Evolutionary conservation across 352 stramenopile genomes (phyloP).

Genomic region (Globisporangium canariense): DNA sequence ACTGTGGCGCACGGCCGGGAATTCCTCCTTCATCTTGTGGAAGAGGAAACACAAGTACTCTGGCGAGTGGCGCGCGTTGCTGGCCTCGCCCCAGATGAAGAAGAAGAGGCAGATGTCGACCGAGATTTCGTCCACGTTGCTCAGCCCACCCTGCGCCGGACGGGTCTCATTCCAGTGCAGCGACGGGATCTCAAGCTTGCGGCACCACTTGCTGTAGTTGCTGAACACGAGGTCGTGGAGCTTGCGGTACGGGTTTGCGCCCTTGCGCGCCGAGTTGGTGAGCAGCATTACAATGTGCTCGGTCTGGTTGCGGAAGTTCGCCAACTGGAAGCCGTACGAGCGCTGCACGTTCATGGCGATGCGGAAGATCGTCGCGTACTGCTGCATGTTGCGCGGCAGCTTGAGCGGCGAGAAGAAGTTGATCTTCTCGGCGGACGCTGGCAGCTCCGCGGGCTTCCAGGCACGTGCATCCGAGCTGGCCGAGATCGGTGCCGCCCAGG

Average conservation of each 20-base stretch:
- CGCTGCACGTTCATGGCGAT: slow-evolving; percentile 85
- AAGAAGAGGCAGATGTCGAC: slow-evolving; percentile 94
- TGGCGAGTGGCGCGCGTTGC: slow-evolving; percentile 96
- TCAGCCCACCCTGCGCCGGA: slow-evolving; percentile 74
- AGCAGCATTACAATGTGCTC: slow-evolving; percentile 97
- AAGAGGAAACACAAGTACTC: slow-evolving; percentile 99
- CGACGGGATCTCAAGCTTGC: slow-evolving; percentile 73
- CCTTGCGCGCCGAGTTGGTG: slow-evolving; percentile 87
- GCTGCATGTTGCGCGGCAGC: slow-evolving; percentile 79
- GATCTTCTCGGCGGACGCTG: slow-evolving; percentile 31
- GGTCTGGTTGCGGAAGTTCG: slow-evolving; percentile 94
- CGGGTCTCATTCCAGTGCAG: slow-evolving; percentile 70
- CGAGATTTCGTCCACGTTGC: slow-evolving; percentile 84
- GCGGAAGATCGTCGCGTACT: slow-evolving; percentile 78
- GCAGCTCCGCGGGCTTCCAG: slow-evolving; percentile 46
- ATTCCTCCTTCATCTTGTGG: slow-evolving; percentile 92
- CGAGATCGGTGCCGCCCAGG: slow-evolving; percentile 38
- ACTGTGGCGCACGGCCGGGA: slow-evolving; percentile 60
- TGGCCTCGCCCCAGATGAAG: slow-evolving; percentile 98
- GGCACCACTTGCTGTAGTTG: slow-evolving; percentile 89
- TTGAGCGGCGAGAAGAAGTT: slow-evolving; percentile 82
- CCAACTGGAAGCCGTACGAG: slow-evolving; percentile 80
- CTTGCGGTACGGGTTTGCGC: slow-evolving; percentile 76
- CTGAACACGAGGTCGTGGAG: slow-evolving; percentile 81
- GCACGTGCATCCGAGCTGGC: slow-evolving; percentile 77